Percentiles rank a stretch among this genome's conserved stretches.
phyloP scores from a whole-genome alignment of 208 protist genomes.

The Wallacemonas sp. region DNA sequence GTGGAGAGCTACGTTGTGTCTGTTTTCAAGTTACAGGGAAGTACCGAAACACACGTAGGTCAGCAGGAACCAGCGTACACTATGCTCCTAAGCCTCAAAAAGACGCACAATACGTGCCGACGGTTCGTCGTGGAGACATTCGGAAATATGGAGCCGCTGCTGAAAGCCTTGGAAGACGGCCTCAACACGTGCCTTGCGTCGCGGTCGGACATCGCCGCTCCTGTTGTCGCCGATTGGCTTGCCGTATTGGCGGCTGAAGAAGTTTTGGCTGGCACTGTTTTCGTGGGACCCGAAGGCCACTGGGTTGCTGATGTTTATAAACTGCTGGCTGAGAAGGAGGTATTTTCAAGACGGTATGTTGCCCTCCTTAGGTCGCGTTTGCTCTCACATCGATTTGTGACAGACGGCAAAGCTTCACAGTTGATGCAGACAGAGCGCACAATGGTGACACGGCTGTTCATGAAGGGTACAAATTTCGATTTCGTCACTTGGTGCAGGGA shows the following conservation, averaged over 20 bases:
- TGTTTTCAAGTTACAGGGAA: neutral
- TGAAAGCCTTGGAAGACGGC: neutral
- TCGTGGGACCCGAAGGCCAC: constrained; percentile 1
- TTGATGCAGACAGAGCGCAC: constrained; percentile 18
- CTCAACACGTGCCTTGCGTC: neutral
- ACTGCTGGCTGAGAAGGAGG: constrained; percentile 35
- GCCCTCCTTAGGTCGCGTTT: constrained; percentile 34
- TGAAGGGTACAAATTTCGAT: constrained; percentile 38
- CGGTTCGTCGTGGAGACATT: constrained; percentile 5
- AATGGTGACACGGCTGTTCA: constrained; percentile 38
- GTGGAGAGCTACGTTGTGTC: constrained; percentile 5
- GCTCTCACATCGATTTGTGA: constrained; percentile 20
- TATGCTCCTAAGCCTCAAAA: neutral
- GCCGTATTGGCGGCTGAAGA: neutral
- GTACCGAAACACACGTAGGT: no score
- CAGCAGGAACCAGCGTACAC: neutral
- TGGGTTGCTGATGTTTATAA: constrained; percentile 43
- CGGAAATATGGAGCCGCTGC: neutral
- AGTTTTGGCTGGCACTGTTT: neutral
- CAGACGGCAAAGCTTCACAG: constrained; percentile 1
- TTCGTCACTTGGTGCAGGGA: constrained; percentile 37
- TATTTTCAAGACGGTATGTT: constrained; percentile 37
- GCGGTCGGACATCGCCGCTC: neutral
- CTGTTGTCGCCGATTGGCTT: neutral
- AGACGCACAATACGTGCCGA: neutral